Base-by-base conservation (phyloP, 768 basidiomycete species). In the Lactifluus volemus region DNA sequence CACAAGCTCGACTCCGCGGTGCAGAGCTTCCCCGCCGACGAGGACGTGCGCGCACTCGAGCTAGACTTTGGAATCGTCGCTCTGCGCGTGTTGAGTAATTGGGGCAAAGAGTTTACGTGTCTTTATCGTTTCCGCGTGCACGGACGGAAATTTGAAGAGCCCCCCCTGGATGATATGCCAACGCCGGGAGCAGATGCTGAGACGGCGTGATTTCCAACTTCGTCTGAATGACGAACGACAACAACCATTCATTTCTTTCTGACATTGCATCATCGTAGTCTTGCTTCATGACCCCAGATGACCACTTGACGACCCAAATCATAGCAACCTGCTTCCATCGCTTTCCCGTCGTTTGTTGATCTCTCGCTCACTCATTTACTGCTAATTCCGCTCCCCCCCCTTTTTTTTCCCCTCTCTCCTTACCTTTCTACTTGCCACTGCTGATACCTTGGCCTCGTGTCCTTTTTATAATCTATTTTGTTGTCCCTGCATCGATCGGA, bases 61-160 rank as follows among this genome's bases (percentile, higher is more conserved):
- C 75, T 97, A 45, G 92, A 94, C 71, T 88, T 96, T 67, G 90
- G 90, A 2, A 76, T 96, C 55, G 89, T 98, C 30, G 84, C 87
- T 61, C 77, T 97, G 69, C 76, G 82, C 64, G 77, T 98, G 67
- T 79, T 84, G 73, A 88, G 77, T 69, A 98, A 98, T 70, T 98
- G 93, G 87, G 96, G 95, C 45, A 77, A 79, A 6, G 84, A 87
- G 59, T 91, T 81, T 70, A 97, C 95, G 0, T 98, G 96, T 72
- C 73, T 98, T 42, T 98, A 93, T 73, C 84, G 90, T 48, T 76
- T 92, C 74, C 81, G 90, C 47, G 88, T 90, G 34, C 89, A 92
- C 67, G 90, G 90, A 15, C 75, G 81, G 65, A 76, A 70, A 58
- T 67, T 84, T 15, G 63, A 64, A 11, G 58, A 66, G 41, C 17